Base-by-base conservation (phyloP, 1,139 yeast species). In the Kluyveromyces sp. region DNA sequence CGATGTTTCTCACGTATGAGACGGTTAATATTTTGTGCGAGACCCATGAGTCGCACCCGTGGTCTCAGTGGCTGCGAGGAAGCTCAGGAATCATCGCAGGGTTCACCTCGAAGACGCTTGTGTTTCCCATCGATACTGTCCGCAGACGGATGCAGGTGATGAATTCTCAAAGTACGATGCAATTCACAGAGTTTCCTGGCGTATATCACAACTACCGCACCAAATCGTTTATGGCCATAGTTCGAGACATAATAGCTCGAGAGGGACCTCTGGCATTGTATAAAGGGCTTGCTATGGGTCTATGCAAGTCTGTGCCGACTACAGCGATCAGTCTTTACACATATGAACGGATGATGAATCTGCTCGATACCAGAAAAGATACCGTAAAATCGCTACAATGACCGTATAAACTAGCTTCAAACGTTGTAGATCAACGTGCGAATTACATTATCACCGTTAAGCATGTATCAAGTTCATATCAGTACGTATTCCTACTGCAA, bases 51-150 rank as follows among this genome's bases (percentile, higher is more conserved):
- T 11, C 29, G 2, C 28, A 28, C 36, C 17, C 41, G 19, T 36
- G 44, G 41, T 40, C 40, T 36, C 39, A 53, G 35, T 65, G 76
- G 15, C 69, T 79, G 4, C 87, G 80, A 47, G 82, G 80, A 0
- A 52, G 75, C 13, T 81, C 89, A 47, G 95, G 96, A 4, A 70
- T 86, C 39, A 44, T 77, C 0, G 95, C 96, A 0, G 97, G 96
- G 0, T 70, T 79, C 0, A 55, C 78, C 4, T 75, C 95, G 17
- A 92, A 89, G 60, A 76, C 80, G 0, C 54, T 78, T 0, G 80
- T 88, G 0, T 92, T 87, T 61, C 98, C 98, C 0, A 63, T 92
- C 41, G 98, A 92, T 60, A 78, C 95, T 0, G 60, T 89, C 4
- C 70, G 96, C 30, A 81, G 89, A 55, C 69, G 96, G 41, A 65